Percentiles rank a stretch among this genome's conserved stretches.
These are phyloP conservation scores for Neonectria magnoliae DNA, from an alignment of 2,329 filamentous ascomycete species.

Conservation along the genomic window DNA sequence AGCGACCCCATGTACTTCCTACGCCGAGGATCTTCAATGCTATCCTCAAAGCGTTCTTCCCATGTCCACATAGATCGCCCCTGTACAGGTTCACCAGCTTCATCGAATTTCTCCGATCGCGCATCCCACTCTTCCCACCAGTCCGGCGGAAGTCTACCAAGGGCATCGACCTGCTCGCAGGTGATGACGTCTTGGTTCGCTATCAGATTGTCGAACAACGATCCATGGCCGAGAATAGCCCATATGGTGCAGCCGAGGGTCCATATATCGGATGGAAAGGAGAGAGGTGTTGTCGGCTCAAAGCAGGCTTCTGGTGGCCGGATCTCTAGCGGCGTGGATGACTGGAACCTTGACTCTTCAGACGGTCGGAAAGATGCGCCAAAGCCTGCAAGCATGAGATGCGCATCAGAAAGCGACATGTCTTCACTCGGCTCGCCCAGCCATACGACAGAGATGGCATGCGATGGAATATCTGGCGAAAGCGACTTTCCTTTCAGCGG, in stretches of 20 bases:
- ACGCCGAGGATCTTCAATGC: background rate
- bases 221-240: conserved; percentile 43
- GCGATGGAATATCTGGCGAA: background rate
- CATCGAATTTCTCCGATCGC: background rate
- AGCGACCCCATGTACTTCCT: background rate
- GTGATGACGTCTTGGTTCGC: conserved; percentile 21
- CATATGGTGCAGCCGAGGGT: conserved; percentile 50
- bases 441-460: background rate
- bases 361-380: conserved; percentile 42
- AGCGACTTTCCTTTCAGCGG: background rate
- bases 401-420: background rate
- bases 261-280: conserved; percentile 53
- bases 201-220: conserved; percentile 22
- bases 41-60: background rate
- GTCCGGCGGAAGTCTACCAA: conserved; percentile 23
- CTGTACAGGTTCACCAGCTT: background rate
- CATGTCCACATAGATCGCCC: background rate
- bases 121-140: background rate
- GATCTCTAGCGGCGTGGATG: conserved; percentile 41
- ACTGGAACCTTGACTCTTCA: conserved; percentile 36
- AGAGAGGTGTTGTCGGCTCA: conserved; percentile 45
- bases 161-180: conserved; percentile 30
- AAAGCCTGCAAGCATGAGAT: background rate
- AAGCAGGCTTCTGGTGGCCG: conserved; percentile 49
- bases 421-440: background rate